Base-by-base conservation (phyloP, 2,329 filamentous ascomycete species). In the Fusarium sp. region DNA sequence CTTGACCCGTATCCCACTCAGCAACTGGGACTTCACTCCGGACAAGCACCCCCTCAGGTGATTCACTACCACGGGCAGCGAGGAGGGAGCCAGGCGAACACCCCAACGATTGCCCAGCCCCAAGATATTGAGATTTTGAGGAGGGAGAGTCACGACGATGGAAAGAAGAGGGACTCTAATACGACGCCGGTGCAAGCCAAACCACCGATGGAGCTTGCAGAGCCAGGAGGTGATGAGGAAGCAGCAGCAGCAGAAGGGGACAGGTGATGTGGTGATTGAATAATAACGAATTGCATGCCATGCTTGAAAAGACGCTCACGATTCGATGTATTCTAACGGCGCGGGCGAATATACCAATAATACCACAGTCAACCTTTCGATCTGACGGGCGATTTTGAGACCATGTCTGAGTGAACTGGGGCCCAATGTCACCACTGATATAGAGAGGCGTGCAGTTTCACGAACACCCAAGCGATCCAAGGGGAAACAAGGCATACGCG, bases 1-100 rank as follows among this genome's bases (percentile, higher is more conserved):
- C 77, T 90, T 29, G 85, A 90, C 68, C 88, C 85, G 1, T 90
- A 90, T 69, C 87, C 88, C 6, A 88, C 86, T 26, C 85, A 89
- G 66, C 80, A 88, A 45, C 76, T 89, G 6, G 87, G 86, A 13
- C 82, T 85, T 3, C 84, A 88, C 64, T 83, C 83, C 35, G 86
- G 86, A 13, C 86, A 89, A 72, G 79, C 83, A 13, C 86, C 86
- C 25, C 87, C 87, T 9, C 87, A 89, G 70, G 87, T 89, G 3
- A 80, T 89, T 28, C 87, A 89, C 67, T 89, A 89, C 65, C 86
- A 89, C 62, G 87, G 87, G 6, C 87, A 89, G 72, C 79, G 86
- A 35, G 87, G 87, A n/a, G 86, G 87, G 10, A 89, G 86, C 68
- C 87, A 89, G 69, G 83, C 85, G 8, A 88, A 87, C 68, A 89